phyloP scores from a whole-genome alignment of 140 eudicot genomes.

The Ambrosia hybrid region DNA sequence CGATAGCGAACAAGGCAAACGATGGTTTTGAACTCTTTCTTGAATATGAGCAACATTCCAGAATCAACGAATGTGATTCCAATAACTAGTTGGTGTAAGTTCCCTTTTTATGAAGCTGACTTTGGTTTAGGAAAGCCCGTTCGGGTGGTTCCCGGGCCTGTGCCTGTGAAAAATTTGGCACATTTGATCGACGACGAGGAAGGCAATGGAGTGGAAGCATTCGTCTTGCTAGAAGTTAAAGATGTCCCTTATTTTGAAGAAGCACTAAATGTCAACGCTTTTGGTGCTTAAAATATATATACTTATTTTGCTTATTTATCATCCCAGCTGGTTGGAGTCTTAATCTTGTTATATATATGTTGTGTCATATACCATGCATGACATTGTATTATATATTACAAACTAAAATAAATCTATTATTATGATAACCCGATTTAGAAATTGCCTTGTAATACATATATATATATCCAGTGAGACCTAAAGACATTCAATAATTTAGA shows the following conservation, averaged over 20 bases:
- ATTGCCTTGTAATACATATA: too few relatives aligned
- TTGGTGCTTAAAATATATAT: background rate
- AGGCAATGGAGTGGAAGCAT: background rate
- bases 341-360: too few relatives aligned
- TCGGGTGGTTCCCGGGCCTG: background rate
- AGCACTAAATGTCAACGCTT: background rate
- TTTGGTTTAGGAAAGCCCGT: background rate
- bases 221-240: background rate
- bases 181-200: background rate
- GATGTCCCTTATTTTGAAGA: background rate
- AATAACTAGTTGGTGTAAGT: background rate
- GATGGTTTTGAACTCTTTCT: background rate
- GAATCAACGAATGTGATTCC: background rate
- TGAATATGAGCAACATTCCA: background rate
- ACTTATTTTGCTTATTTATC: background rate
- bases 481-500: too few relatives aligned
- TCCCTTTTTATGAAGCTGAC: background rate
- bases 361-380: too few relatives aligned
- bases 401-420: too few relatives aligned
- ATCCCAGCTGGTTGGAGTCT: background rate
- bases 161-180: background rate
- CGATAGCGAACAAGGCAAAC: background rate
- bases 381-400: too few relatives aligned
- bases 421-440: too few relatives aligned
- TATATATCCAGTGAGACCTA: too few relatives aligned